These are phyloP conservation scores for Pseudopithomyces chartarum DNA, from an alignment of 2,329 filamentous ascomycete species.

Conservation along the genomic window DNA sequence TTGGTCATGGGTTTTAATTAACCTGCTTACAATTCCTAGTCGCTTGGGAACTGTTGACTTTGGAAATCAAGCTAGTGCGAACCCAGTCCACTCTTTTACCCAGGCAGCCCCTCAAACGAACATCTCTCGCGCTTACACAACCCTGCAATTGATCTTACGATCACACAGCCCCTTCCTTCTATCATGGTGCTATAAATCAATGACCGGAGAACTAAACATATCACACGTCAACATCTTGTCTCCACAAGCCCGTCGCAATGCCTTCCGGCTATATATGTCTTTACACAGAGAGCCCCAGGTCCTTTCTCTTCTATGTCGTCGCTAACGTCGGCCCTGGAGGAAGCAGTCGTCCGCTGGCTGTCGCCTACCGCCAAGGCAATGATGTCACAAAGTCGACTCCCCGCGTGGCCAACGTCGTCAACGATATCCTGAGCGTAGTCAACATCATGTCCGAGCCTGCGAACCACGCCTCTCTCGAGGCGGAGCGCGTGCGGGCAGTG, in stretches of 20 bases:
- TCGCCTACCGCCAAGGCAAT: conserved; percentile 16
- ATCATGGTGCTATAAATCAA: background rate
- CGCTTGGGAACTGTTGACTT: too few relatives aligned
- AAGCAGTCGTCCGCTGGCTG: conserved; percentile 13
- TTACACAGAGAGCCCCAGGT: conserved; percentile 4
- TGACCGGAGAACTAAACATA: background rate
- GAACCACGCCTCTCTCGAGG: conserved; percentile 5
- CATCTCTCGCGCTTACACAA: background rate
- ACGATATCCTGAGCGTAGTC: conserved; percentile 9
- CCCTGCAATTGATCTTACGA: background rate
- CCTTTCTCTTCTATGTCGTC: conserved; percentile 13
- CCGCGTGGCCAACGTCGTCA: conserved; percentile 6
- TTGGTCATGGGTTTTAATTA: too few relatives aligned
- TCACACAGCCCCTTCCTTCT: background rate
- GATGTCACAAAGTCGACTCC: background rate
- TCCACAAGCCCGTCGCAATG: conserved; percentile 4
- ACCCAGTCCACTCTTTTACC: too few relatives aligned
- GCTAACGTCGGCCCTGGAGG: conserved; percentile 14
- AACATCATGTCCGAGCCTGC: conserved; percentile 7
- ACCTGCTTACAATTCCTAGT: too few relatives aligned
- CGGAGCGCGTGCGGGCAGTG: conserved; percentile 7
- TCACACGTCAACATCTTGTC: background rate
- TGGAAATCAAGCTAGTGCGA: too few relatives aligned
- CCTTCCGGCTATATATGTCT: conserved; percentile 11
- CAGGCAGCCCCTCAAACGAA: too few relatives aligned